phyloP scores from a whole-genome alignment of 2,329 filamentous ascomycete genomes.

The Diplodia sapinea region DNA sequence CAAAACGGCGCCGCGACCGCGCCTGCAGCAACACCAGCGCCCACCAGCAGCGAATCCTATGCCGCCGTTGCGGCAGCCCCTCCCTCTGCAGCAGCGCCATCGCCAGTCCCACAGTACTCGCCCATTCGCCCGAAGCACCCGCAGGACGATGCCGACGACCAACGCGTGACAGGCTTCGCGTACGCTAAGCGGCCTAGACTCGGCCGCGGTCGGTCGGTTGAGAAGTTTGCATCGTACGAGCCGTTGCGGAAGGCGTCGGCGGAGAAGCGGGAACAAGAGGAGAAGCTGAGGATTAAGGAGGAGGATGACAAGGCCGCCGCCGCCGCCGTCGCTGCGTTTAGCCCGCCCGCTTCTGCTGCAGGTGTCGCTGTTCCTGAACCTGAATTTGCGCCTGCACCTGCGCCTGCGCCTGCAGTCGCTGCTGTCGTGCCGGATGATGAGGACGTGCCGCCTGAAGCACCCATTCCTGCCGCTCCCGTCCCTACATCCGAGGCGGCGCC shows the following conservation, averaged over 20 bases:
- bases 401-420: not conserved
- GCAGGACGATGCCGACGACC: conserved; percentile 1
- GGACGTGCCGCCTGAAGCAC: not conserved
- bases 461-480: not conserved
- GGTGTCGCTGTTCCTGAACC: not conserved
- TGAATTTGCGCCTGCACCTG: not conserved
- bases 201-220: conserved; percentile 20
- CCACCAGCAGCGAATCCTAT: not conserved
- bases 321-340: conserved; percentile 14
- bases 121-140: conserved; percentile 6
- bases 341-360: not conserved
- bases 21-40: conserved; percentile 11
- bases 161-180: not conserved
- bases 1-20: conserved; percentile 21
- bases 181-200: conserved; percentile 23
- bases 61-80: not conserved
- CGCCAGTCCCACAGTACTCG: not conserved
- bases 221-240: conserved; percentile 26
- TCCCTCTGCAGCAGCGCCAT: not conserved
- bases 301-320: conserved; percentile 21
- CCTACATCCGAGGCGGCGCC: not conserved
- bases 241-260: conserved; percentile 11
- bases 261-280: conserved; percentile 14
- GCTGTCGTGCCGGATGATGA: not conserved
- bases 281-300: conserved; percentile 19